Evolutionary conservation across 225 moss, liverwort and hornwort species (phyloP), one percentile per base, ranked within the genome.

Genomic region (Pseudoscleropodium purum): DNA sequence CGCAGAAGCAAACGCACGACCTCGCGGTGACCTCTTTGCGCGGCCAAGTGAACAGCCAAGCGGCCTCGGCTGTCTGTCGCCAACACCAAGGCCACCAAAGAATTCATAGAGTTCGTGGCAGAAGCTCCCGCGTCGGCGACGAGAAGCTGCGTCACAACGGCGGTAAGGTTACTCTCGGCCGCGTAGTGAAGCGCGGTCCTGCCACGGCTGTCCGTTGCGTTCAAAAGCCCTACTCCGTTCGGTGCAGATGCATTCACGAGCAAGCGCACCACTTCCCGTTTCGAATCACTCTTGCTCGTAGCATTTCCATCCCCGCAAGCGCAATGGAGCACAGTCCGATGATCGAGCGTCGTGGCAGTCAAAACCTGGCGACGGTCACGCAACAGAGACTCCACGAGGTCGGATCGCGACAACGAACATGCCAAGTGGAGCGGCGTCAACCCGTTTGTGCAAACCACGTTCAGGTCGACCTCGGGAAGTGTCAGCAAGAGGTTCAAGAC

Each of bases 401-500:
- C 76, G 39, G 18, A 13, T 39, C 78, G 69, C 60, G 60, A 83
- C 27, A 84, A 41, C 15, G 59, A 67, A 34, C 84, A 67, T 19
- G 87, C 90, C 78, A 87, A 52, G 78, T 87, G 84, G 11, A 90
- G 87, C 15, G 83, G 87, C 21, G 47, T 90, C 33, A 61, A 41
- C 4, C 83, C 76, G 9, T 49, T 51, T 10, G 33, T 0, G 68
- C 67, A 83, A 25, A 75, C 82, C 56, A 78, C 23, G 41, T 83
- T 84, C 78, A 90, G 77, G 84, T 90, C 87, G 77, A 87, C 84
- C 78, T 90, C 62, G 33, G 84, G 76, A 57, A 83, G 83, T 41
- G n/a, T 21, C 23, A 90, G 61, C 62, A 90, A 43, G 69, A 79
- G 62, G 18, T 60, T 26, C 17, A 87, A 83, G 59, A 84, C 30